Base-by-base conservation (phyloP, 805 yeast genomes). In the Brettanomyces custersianus region DNA sequence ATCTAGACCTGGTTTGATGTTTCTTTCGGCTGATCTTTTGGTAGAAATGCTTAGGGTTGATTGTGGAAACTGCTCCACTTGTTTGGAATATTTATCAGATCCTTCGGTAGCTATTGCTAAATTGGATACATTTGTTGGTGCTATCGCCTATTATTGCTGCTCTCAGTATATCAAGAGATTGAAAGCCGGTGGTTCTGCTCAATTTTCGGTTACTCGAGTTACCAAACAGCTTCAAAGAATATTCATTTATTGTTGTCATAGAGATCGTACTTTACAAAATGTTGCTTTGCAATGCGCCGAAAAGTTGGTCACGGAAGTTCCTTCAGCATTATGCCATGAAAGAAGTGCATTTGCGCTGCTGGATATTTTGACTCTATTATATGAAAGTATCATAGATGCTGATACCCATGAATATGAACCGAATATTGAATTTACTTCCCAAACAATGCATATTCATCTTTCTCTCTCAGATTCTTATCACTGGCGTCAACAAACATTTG, bases 401-500 rank as follows among this genome's bases (percentile, higher is more conserved):
- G 94, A 83, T 43, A 72, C 78, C 15, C 81, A 82, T 52, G 85
- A 76, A 55, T 90, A 85, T 54, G 85, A 82, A 40, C 97, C 97
- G 4, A 71, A 77, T n/a, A 75, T 80, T 24, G 70, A 69, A 25
- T 88, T 80, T 50, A 46, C 45, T 16, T 60, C 75, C 0, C 35
- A 52, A 9, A 45, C 52, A 16, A 56, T 62, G n/a, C 72, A 72
- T 6, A 69, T 79, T 24, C 54, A 58, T 17, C 56, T 83, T 21
- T 64, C 70, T 15, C 68, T 87, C 20, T 78, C 95, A 0, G 95
- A 87, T 52, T 74, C 84, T 5, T 72, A 79, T 42, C 65, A 65
- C 16, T 83, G 94, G 82, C 74, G 98, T 45, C 69, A 67, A 31
- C 65, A 70, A 2, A 79, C 95, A 0, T 66, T 87, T 38, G 66